Evolutionary conservation across 2,329 filamentous ascomycete genomes (phyloP).

Genomic region (Claviceps digitariae): DNA sequence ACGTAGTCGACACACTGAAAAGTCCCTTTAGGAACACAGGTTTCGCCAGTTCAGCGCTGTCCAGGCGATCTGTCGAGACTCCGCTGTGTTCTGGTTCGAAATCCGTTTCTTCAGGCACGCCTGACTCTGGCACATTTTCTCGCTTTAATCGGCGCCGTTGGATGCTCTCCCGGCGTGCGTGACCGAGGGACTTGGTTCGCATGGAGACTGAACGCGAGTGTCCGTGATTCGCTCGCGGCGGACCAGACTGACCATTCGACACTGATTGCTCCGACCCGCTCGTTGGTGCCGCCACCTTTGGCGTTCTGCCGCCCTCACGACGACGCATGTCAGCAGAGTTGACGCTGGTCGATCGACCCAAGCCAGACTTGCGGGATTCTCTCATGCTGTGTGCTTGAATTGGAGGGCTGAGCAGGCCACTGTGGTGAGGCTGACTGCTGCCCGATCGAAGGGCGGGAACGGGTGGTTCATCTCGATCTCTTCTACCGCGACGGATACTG

Average conservation of each 20-base stretch:
- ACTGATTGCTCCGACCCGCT: constrained; percentile 70
- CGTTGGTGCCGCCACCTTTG: constrained; percentile 55
- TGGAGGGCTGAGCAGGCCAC: constrained; percentile 66
- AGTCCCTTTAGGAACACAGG: constrained; percentile 92
- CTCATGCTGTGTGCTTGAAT: constrained; percentile 42
- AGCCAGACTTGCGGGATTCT: constrained; percentile 47
- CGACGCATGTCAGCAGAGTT: constrained; percentile 74
- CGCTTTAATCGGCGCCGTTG: constrained; percentile 67
- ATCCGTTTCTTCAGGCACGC: constrained; percentile 85
- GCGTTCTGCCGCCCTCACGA: constrained; percentile 33
- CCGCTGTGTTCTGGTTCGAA: constrained; percentile 55
- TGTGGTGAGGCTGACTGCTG: constrained; percentile 58
- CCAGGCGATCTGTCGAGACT: constrained; percentile 45
- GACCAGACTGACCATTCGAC: constrained; percentile 36
- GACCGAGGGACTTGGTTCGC: constrained; percentile 76
- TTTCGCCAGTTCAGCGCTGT: constrained; percentile 69
- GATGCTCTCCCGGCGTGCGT: constrained; percentile 82
- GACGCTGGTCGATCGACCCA: constrained; percentile 82
- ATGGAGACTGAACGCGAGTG: constrained; percentile 49
- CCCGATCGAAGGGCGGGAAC: constrained; percentile 37
- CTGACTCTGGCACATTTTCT: constrained; percentile 58
- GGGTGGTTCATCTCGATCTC: constrained; percentile 37
- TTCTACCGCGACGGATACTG: constrained; percentile 54
- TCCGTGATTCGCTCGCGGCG: constrained; percentile 35
- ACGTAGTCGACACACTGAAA: constrained; percentile 95